Evolutionary conservation across 192 early-diverging fungal species (phyloP), one percentile per base, ranked within the genome.

Genomic region (Chytriomyces hyalinus): DNA sequence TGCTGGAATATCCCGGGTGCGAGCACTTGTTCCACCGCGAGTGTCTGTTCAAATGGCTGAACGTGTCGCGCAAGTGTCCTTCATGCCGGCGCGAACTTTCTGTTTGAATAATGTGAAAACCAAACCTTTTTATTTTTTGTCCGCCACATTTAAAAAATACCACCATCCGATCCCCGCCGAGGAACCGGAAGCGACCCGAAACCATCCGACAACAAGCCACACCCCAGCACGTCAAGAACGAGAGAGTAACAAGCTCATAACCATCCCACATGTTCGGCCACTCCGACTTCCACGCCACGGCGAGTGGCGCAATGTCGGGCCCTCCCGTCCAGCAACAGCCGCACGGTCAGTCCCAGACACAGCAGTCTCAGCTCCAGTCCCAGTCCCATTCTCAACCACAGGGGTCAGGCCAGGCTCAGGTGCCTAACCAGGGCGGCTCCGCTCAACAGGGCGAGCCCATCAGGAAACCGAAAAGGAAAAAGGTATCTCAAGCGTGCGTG

Each of bases 401-500:
- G 36, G 36, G 36, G 36, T 36, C 36, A 36, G 36, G 3, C 36
- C 36, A 36, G 36, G 0, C 36, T 36, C 36, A 36, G 36, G 36
- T 36, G 36, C 36, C 36, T 36, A 36, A 36, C 36, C 36, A 36
- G 36, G 36, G 36, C 36, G 36, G 36, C 36, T 36, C 36, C 36
- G 36, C 36, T 36, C 36, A 57, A 13, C 53, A 13, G 13, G 53
- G 13, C 53, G 13, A 53, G 8, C 59, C 57, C 68, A 57, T 22
- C 24, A 73, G 69, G 70, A 67, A 81, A 49, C 61, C 73, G n/a
- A 86, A 86, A 57, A 67, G 85, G 51, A 65, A 81, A 49, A 86
- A 86, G 73, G 85, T 86, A 6, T 80, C 83, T 5, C 85, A 89
- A 50, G 96, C 96, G 15, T 98, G 97, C 78, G 92, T 97, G 22